Conservation (phyloP, 306 rosid genomes). For the Senna tora region DNA sequence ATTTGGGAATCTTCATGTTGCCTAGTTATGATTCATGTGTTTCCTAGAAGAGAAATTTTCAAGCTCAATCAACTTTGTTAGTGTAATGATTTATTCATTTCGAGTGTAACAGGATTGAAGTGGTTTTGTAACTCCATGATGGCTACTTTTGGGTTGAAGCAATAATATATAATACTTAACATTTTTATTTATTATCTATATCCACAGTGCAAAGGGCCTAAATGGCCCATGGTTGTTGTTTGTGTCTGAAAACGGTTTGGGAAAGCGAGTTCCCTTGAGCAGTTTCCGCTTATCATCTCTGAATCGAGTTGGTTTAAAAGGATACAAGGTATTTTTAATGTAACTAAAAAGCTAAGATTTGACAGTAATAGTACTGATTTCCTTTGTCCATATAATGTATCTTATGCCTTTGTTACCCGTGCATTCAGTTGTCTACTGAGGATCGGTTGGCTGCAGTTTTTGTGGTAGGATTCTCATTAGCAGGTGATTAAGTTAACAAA, state of each 20-base stretch:
- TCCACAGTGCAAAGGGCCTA: slow-evolving; percentile 50
- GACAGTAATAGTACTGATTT: neutral
- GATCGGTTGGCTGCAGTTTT: slow-evolving; percentile 91
- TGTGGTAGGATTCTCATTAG: slow-evolving; percentile 84
- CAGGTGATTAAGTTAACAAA: slow-evolving; percentile 55
- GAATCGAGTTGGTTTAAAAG: slow-evolving; percentile 90
- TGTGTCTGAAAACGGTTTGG: slow-evolving; percentile 89
- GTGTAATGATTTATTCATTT: slow-evolving; percentile 3
- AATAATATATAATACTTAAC: slow-evolving; percentile 19
- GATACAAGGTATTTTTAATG: slow-evolving; percentile 77
- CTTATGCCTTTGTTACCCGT: slow-evolving; percentile 21
- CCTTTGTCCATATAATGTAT: slow-evolving; percentile 3
- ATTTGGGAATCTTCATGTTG: slow-evolving; percentile 11
- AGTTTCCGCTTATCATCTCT: slow-evolving; percentile 71
- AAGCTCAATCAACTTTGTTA: neutral
- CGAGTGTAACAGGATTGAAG: neutral
- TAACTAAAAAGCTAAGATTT: neutral
- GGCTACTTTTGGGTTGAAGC: slow-evolving; percentile 14
- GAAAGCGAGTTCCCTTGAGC: slow-evolving; percentile 95
- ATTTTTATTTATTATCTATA: slow-evolving; percentile 23
- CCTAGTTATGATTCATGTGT: slow-evolving; percentile 6
- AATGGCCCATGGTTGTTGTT: slow-evolving; percentile 95
- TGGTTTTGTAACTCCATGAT: slow-evolving; percentile 9
- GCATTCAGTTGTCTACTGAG: slow-evolving; percentile 70
- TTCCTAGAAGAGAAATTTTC: neutral